Conservation (phyloP, 2,329 filamentous ascomycete genomes). For the Rhynchosporium graminicola region DNA sequence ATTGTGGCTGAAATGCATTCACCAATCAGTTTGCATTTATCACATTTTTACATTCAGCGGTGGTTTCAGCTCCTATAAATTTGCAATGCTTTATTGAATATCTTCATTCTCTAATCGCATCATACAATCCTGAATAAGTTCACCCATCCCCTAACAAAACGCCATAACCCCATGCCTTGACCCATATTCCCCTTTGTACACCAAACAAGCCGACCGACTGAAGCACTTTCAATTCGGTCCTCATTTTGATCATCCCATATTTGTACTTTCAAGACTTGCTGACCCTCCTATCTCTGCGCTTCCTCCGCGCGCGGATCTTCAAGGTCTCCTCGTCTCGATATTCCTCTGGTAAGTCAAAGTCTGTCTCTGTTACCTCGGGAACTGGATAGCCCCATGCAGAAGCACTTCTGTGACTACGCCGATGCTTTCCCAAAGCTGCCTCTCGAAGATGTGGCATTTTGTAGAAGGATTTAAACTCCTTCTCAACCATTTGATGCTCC, state of each 20-base stretch:
- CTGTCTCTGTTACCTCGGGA: constrained; percentile 68
- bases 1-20: neutral
- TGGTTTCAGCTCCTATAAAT: too few species aligned
- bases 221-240: constrained; percentile 42
- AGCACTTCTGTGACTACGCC: constrained; percentile 68
- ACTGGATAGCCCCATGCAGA: constrained; percentile 81
- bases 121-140: constrained; percentile 19
- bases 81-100: neutral
- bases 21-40: neutral
- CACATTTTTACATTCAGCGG: neutral
- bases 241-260: constrained; percentile 19
- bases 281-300: constrained; percentile 47
- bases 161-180: constrained; percentile 9
- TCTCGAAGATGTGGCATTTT: constrained; percentile 70
- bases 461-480: constrained; percentile 86
- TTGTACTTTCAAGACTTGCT: constrained; percentile 27
- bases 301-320: constrained; percentile 61
- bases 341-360: constrained; percentile 73
- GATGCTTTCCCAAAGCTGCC: constrained; percentile 70
- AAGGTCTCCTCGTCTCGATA: constrained; percentile 50
- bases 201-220: constrained; percentile 36
- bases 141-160: constrained; percentile 10
- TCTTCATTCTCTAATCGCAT: constrained; percentile 4
- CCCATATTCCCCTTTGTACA: constrained; percentile 23
- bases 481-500: constrained; percentile 42